Conservation (phyloP, 2,329 filamentous ascomycete species). For the Pseudogymnoascus sp. region DNA sequence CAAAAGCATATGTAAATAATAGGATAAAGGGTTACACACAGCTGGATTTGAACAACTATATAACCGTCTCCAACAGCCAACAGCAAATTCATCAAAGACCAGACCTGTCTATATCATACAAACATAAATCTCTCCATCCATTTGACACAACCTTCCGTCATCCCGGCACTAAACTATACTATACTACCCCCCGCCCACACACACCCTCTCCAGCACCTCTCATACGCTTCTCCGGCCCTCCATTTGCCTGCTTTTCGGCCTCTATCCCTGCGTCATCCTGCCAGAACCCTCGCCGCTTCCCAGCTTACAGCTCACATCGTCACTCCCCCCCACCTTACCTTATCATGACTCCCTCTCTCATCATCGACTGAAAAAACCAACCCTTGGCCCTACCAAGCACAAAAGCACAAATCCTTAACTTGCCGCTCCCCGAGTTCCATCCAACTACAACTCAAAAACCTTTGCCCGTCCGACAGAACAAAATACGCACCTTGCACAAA, state of each 20-base stretch:
- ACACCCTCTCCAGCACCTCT: neutral
- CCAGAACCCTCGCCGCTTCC: conserved; percentile 1
- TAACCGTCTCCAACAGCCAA: neutral
- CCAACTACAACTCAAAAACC: neutral
- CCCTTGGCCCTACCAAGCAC: conserved; percentile 5
- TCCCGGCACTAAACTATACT: neutral
- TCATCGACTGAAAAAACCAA: conserved; percentile 1
- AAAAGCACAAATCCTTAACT: conserved; percentile 8
- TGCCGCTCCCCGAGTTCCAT: neutral
- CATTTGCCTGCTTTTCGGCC: neutral
- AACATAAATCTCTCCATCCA: neutral
- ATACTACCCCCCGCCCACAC: neutral
- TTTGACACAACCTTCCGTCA: conserved; percentile 6
- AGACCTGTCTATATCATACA: neutral
- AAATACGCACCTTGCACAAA: neutral
- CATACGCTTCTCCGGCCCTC: conserved; percentile 3
- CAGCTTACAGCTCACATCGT: neutral
- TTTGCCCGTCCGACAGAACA: neutral
- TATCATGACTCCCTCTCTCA: conserved; percentile 6
- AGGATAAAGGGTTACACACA: neutral
- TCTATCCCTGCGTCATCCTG: conserved; percentile 4
- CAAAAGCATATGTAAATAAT: neutral
- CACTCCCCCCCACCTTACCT: neutral
- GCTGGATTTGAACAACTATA: neutral
- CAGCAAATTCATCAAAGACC: neutral